A percentile compares a stretch with the other conserved stretches of the same genome.
These are phyloP conservation scores for Mesembryanthemum crystallinum DNA, from an alignment of 148 eudicot genomes.

Conservation along the genomic window DNA sequence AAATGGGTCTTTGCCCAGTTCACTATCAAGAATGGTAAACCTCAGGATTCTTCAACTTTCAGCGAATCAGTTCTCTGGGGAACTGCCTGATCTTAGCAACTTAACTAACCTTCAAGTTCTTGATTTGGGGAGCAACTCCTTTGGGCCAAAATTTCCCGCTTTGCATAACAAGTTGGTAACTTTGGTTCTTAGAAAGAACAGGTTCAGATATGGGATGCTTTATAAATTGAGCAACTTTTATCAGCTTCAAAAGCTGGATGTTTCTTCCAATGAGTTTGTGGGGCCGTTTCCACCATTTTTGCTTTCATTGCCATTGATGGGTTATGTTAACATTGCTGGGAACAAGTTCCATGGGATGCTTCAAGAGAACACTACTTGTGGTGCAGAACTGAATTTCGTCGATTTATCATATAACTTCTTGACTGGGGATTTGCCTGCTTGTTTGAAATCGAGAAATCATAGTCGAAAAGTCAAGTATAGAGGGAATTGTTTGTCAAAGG, in stretches of 20 bases:
- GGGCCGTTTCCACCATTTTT: conserved; percentile 39
- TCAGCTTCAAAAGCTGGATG: conserved; percentile 52
- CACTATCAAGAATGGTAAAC: conserved; percentile 37
- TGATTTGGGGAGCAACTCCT: conserved; percentile 53
- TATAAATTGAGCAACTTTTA: conserved; percentile 36
- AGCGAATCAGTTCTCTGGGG: conserved; percentile 49
- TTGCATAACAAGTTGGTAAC: conserved; percentile 49
- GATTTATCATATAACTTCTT: conserved; percentile 52
- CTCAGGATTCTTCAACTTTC: conserved; percentile 60
- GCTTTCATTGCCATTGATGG: conserved; percentile 47
- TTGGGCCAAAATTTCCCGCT: conserved; percentile 78
- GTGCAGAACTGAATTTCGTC: conserved; percentile 41
- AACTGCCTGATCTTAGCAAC: conserved; percentile 46
- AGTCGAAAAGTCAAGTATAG: conserved; percentile 27
- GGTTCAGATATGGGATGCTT: conserved; percentile 44
- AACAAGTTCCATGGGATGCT: conserved; percentile 56
- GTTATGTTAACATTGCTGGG: conserved; percentile 45
- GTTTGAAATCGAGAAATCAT: conserved; percentile 30
- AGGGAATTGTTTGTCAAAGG: conserved; percentile 51
- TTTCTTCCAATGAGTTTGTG: conserved; percentile 45
- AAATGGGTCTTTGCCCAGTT: conserved; percentile 46
- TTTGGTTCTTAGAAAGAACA: conserved; percentile 57
- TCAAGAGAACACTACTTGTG: conserved; percentile 41
- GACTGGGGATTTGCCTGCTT: conserved; percentile 60
- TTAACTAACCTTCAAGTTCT: conserved; percentile 69